Base-by-base conservation (phyloP, 2,329 filamentous ascomycete genomes). In the Fusarium compactum region DNA sequence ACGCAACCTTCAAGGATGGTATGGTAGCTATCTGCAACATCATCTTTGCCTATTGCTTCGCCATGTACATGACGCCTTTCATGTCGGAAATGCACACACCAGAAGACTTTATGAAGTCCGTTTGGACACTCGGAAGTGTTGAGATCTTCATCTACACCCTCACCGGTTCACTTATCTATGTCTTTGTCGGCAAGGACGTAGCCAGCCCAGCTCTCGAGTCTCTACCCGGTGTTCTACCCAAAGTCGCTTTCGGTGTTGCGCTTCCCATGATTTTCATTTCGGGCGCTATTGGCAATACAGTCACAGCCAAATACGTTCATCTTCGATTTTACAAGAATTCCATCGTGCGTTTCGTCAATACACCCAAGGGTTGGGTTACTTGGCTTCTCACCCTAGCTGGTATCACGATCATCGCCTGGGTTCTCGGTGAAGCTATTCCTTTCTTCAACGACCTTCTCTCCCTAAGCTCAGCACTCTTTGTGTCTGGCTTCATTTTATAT, bases 231-330 rank as follows among this genome's bases (percentile, higher is more conserved):
- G 62, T 84, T 0, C 77, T 91, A 15, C 84, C 85, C 4, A 71
- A 70, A 22, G 65, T 71, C 11, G 69, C 69, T 0, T 71, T 71
- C 18, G 69, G 69, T 5, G 80, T 92, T 51, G 90, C 90, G 0
- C 81, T 90, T 1, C 90, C 90, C 3, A 91, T 90, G 38, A 91
- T 92, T 71, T 84, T 92, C 66, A 87, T 92, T 58, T 89, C 90
- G 0, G 91, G 90, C 44, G 88, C 90, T 15, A 89, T 92, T 2
- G 71, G 71, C 71, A 89, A 91, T 74, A 81, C 80, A 18, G 79
- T 79, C 6, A 80, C 81, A 0, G 77, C 78, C 8, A 76, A 76
- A 6, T 80, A 80, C 11, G 75, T 83, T 61, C 80, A 82, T 69
- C 76, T 77, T 11, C 77, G 74, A 5, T 65, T 72, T 8, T 75